Evolutionary conservation across 1,284 basidiomycete genomes (phyloP).

Genomic region (Leccinum fuscescens): DNA sequence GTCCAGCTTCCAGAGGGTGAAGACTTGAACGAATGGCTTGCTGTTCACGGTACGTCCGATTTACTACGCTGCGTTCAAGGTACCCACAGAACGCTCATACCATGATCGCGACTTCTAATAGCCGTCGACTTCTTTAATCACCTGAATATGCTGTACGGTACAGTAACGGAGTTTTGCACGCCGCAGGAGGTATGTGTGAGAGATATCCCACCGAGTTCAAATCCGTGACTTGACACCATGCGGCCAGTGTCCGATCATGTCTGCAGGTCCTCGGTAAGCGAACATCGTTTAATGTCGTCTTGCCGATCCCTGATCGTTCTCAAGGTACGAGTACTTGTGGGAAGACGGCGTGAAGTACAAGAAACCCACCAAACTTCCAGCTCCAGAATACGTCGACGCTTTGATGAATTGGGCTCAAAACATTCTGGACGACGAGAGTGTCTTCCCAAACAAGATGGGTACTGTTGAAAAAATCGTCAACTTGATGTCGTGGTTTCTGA

Average conservation of each 20-base stretch:
- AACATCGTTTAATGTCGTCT: neutral
- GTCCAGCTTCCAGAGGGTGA: conserved; percentile 93
- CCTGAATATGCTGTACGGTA: conserved; percentile 94
- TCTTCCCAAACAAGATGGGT: conserved; percentile 97
- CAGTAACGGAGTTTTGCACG: conserved; percentile 96
- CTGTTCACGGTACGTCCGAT: conserved; percentile 79
- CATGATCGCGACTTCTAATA: conserved; percentile 31
- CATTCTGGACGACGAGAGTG: conserved; percentile 87
- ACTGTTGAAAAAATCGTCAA: conserved; percentile 13
- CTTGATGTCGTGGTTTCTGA: neutral
- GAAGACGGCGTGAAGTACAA: conserved; percentile 93
- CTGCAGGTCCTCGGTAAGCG: conserved; percentile 88
- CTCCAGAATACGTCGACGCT: conserved; percentile 96
- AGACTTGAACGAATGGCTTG: conserved; percentile 94
- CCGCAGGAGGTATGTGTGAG: conserved; percentile 69
- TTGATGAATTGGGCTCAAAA: conserved; percentile 99
- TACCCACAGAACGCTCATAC: neutral
- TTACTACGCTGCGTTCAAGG: neutral
- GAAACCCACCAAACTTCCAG: conserved; percentile 90
- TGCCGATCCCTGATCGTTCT: conserved; percentile 14
- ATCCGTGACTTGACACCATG: conserved; percentile 14
- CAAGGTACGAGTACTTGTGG: conserved; percentile 95
- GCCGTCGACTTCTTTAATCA: conserved; percentile 97
- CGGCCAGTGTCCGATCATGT: conserved; percentile 93
- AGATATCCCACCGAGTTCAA: neutral